Evolutionary conservation across 2,329 filamentous ascomycete genomes (phyloP).

Genomic region (Neophaeococcomyces mojaviensis): DNA sequence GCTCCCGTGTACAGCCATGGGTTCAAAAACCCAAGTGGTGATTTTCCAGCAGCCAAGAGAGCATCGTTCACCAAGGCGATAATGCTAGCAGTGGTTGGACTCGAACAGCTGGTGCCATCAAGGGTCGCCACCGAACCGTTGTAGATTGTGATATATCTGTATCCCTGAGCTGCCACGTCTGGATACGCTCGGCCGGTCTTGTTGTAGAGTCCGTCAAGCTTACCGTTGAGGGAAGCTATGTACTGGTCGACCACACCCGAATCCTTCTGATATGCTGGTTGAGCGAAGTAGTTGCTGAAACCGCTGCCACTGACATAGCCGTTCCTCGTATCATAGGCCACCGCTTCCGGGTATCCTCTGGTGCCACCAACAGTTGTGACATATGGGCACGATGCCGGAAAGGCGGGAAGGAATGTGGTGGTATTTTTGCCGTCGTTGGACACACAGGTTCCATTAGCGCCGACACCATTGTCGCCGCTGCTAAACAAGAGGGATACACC

Average conservation of each 20-base stretch:
- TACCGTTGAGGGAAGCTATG: conserved; percentile 31
- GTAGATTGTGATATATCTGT: conserved; percentile 39
- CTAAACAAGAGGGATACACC: conserved; percentile 60
- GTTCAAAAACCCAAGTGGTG: conserved; percentile 51
- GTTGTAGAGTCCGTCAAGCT: conserved; percentile 45
- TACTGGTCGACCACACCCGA: conserved; percentile 36
- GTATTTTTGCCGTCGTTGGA: conserved; percentile 52
- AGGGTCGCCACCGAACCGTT: conserved; percentile 30
- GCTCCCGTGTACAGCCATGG: conserved; percentile 51
- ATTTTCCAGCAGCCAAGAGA: conserved; percentile 43
- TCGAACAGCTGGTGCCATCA: conserved; percentile 42
- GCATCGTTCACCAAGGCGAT: conserved; percentile 58
- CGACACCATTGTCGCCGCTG: conserved; percentile 53
- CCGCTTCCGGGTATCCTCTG: conserved; percentile 41
- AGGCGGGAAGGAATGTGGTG: conserved; percentile 52
- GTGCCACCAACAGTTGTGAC: conserved; percentile 61
- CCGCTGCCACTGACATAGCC: conserved; percentile 42
- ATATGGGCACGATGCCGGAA: conserved; percentile 61
- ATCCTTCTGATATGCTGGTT: conserved; percentile 41
- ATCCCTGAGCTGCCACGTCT: conserved; percentile 55
- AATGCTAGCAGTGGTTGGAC: conserved; percentile 52
- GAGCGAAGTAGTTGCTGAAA: conserved; percentile 46
- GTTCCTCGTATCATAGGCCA: conserved; percentile 37
- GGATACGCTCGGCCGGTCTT: conserved; percentile 52
- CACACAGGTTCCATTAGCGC: conserved; percentile 45